Base-by-base conservation (phyloP, 2,329 filamentous ascomycete species). In the Cercospora janseana region DNA sequence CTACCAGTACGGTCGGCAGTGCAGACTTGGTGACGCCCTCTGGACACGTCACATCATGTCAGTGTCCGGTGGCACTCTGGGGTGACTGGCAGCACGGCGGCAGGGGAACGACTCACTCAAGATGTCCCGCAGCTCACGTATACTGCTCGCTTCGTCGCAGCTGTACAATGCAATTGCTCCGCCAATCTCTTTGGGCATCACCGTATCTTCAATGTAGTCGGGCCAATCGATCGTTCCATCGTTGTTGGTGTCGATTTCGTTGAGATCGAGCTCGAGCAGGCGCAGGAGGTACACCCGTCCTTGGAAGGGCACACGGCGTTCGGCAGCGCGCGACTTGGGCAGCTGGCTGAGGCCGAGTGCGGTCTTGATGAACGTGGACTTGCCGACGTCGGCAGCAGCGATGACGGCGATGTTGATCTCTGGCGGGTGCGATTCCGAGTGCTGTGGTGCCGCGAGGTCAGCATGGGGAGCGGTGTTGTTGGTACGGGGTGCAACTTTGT, bases 91-190 rank as follows among this genome's bases (percentile, higher is more conserved):
- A n/a, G n/a, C n/a, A n/a, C n/a, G n/a, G n/a, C n/a, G n/a, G n/a
- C n/a, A 20, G 37, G 13, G 28, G 15, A 37, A 27, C 35, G 23
- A 81, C 86, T 80, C 78, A 95, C 91, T 83, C 66, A 95, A 75
- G 55, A 88, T 82, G 61, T 86, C 80, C 31, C 87, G 85, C 47
- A 95, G 76, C 53, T 86, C 81, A 52, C 79, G 78, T 61, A 95
- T 81, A 66, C 85, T 92, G 53, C 84, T 81, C 60, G 82, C 79
- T 66, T 87, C 86, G 69, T 83, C 87, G 35, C 94, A 86, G 77
- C 96, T 88, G 75, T 95, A 95, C 41, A 97, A 74, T 51, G 92
- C 81, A 60, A 96, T 73, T 37, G 87, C 89, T n/a, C n/a, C n/a
- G 15, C 87, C 92, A 63, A 97, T 88, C 63, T 95, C 80, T 31